phyloP scores from a whole-genome alignment of 1,284 basidiomycete genomes.

The Malassezia obtusa region DNA sequence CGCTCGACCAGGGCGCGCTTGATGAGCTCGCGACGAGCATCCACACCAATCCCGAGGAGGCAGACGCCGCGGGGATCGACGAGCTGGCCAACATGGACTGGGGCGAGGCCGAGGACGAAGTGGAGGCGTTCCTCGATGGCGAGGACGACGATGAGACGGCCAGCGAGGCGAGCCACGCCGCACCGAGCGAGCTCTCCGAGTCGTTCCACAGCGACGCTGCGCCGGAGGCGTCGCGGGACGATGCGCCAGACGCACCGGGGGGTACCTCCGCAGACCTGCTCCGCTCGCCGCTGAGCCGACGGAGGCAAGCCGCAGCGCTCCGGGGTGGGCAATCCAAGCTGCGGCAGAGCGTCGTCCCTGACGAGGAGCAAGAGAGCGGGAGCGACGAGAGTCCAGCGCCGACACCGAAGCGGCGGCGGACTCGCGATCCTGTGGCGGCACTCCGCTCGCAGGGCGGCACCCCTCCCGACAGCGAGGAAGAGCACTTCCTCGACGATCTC shows the following conservation, averaged over 20 bases:
- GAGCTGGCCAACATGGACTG: conserved; percentile 51
- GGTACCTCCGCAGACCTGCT: conserved; percentile 11
- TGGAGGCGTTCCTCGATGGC: conserved; percentile 63
- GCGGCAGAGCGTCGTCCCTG: conserved; percentile 14
- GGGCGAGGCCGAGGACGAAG: conserved; percentile 70
- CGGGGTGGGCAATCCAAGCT: conserved; percentile 20
- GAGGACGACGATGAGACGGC: conserved; percentile 23
- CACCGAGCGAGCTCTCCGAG: too few relatives aligned
- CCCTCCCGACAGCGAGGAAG: conserved; percentile 19
- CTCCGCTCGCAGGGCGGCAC: not conserved
- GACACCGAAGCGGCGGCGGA: conserved; percentile 2
- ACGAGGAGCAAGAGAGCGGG: not conserved
- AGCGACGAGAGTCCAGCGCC: not conserved
- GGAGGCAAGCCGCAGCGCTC: conserved; percentile 17
- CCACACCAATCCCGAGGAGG: not conserved
- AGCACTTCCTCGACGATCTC: conserved; percentile 34
- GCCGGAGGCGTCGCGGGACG: not conserved
- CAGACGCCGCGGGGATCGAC: not conserved
- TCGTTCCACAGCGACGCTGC: conserved; percentile 9
- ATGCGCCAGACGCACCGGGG: not conserved
- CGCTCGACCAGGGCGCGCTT: not conserved
- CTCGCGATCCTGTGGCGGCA: not conserved
- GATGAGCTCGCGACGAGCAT: not conserved
- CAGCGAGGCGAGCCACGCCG: conserved; percentile 16
- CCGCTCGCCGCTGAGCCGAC: conserved; percentile 20